Evolutionary conservation across 805 yeast species (phyloP).

Genomic region (Saccharomycopsis fibuligera): DNA sequence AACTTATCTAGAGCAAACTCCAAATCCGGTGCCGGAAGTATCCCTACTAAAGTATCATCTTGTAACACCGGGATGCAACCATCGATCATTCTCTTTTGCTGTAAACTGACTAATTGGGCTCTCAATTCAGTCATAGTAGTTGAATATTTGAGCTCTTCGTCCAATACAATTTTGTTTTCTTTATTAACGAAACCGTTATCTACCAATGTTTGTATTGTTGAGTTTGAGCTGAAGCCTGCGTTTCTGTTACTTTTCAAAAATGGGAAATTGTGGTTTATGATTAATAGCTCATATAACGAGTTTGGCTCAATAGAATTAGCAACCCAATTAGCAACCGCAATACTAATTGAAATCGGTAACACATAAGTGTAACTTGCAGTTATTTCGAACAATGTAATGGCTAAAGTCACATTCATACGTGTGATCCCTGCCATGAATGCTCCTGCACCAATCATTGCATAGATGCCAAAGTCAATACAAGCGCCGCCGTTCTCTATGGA

Average conservation of each 20-base stretch:
- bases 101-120: constrained; percentile 33
- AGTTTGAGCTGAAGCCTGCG: constrained; percentile 28
- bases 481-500: constrained; percentile 17
- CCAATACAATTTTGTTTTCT: constrained; percentile 19
- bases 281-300: constrained; percentile 44
- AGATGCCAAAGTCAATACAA: constrained; percentile 44
- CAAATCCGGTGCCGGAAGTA: constrained; percentile 44
- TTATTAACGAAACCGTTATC: constrained; percentile 11
- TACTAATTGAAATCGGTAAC: constrained; percentile 48
- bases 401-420: constrained; percentile 47
- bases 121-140: constrained; percentile 28
- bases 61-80: constrained; percentile 47
- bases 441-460: constrained; percentile 50
- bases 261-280: constrained; percentile 45
- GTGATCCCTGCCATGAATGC: constrained; percentile 54
- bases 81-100: constrained; percentile 38
- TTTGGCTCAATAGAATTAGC: constrained; percentile 45
- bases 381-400: constrained; percentile 45
- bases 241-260: constrained; percentile 40
- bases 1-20: constrained; percentile 46
- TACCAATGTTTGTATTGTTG: constrained; percentile 29
- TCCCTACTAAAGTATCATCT: constrained; percentile 34
- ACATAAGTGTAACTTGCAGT: constrained; percentile 54
- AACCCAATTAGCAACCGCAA: constrained; percentile 52
- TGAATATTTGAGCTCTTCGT: constrained; percentile 12